Percentiles rank a stretch among this genome's conserved stretches.
phyloP scores from a whole-genome alignment of 1,284 basidiomycete genomes.

The Violaceomyces palustris region DNA sequence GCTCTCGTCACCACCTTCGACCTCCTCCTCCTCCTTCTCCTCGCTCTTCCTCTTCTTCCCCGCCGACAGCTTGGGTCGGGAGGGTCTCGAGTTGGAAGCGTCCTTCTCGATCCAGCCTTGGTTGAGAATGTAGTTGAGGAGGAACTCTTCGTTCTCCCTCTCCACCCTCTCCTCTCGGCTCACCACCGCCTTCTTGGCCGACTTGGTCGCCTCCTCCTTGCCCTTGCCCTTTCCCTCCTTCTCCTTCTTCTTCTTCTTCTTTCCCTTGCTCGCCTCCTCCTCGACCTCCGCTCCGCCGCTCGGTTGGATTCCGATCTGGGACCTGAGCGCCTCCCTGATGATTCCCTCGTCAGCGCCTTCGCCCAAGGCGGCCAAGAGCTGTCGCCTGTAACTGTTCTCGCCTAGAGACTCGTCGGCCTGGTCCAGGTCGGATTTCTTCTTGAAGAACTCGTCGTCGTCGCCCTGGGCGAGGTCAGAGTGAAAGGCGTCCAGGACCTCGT shows the following conservation, averaged over 20 bases:
- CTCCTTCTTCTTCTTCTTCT: conserved; percentile 7
- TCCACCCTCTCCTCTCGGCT: too few species aligned
- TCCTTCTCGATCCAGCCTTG: conserved; percentile 49
- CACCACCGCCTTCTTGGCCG: conserved; percentile 10
- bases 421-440: conserved; percentile 69
- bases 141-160: conserved; percentile 74
- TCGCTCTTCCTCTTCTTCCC: conserved; percentile 1
- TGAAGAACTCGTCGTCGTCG: conserved; percentile 58
- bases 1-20: background rate
- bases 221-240: conserved; percentile 49
- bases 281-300: conserved; percentile 35
- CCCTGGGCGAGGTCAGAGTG: conserved; percentile 57
- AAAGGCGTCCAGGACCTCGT: conserved; percentile 80
- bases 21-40: conserved; percentile 2
- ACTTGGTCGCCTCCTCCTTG: conserved; percentile 25
- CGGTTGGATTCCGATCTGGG: conserved; percentile 2
- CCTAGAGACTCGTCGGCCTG: conserved; percentile 70
- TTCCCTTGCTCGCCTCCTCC: conserved; percentile 52
- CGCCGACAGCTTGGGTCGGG: conserved; percentile 15
- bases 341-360: conserved; percentile 60
- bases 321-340: conserved; percentile 28
- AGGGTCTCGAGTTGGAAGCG: too few species aligned
- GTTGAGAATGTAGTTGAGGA: conserved; percentile 59
- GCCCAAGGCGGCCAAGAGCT: conserved; percentile 75
- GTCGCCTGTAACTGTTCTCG: conserved; percentile 73